Evolutionary conservation across 306 rosid species (phyloP).

Genomic region (Rosa rugosa): DNA sequence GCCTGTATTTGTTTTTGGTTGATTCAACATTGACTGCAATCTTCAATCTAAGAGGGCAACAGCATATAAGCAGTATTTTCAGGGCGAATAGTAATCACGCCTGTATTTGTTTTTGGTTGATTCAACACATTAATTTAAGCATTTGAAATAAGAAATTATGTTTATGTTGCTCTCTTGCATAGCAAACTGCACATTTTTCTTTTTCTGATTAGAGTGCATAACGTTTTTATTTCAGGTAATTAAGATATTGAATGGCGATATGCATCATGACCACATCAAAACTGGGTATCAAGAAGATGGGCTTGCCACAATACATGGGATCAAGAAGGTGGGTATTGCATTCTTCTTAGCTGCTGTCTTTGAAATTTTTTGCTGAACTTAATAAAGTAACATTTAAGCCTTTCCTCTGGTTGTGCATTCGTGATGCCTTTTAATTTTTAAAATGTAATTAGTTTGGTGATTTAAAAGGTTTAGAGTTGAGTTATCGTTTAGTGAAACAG

Average conservation of each 20-base stretch:
- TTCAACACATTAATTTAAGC: neutral
- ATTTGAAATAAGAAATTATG: neutral
- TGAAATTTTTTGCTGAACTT: neutral
- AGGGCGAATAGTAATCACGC: no score
- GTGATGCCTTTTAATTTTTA: neutral
- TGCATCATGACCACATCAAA: neutral
- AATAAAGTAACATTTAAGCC: neutral
- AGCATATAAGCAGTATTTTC: no score
- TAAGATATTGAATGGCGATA: neutral
- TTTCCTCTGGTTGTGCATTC: neutral
- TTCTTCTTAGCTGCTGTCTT: neutral
- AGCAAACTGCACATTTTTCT: neutral
- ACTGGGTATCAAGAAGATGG: neutral
- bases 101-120: neutral
- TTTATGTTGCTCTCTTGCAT: neutral
- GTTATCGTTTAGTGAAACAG: neutral
- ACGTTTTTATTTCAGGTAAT: neutral
- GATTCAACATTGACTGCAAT: no score
- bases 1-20: no score
- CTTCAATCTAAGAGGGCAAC: no score
- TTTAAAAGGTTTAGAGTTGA: neutral
- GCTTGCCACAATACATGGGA: neutral
- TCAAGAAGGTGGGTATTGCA: conserved; percentile 1
- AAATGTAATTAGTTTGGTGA: neutral
- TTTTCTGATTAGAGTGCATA: neutral